Evolutionary conservation across 139 green algal species (phyloP), one percentile per base, ranked within the genome.

Genomic region (Tetraselmis chui): DNA sequence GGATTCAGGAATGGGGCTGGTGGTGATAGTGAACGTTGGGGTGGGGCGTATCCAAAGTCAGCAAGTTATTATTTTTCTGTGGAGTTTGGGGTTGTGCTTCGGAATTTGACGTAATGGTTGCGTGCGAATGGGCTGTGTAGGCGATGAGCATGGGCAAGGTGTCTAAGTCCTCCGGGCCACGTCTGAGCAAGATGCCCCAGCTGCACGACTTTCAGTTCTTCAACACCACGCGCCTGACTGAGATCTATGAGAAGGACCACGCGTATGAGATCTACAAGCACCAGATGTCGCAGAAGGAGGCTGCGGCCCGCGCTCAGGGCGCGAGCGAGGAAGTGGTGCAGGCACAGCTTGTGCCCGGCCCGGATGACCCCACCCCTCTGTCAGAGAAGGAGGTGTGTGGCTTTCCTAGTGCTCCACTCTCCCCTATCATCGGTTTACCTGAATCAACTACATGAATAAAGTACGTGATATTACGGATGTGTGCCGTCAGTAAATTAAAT

Each of bases 151-250:
- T 31, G 58, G 32, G 32, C 58, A 91, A 90, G 79, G 81, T 79
- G 2, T 31, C 45, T 31, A 92, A 91, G 59, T 32, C 84, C 24
- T 83, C 76, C 11, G 95, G 91, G 2, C 89, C 92, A 1, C 89
- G 94, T 23, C 84, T 98, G 80, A 91, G 93, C 77, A 96, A 97
- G 87, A 98, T 98, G 93, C 96, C 95, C 1, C 80, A 91, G 81
- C 87, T 97, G 82, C 89, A 95, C 80, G 97, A 99, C 87, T 99
- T 97, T 91, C 97, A 99, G 89, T 99, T 99, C 91, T 99, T 94
- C 91, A 90, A 99, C 86, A 88, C 83, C 24, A 58, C 30, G 59
- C 81, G 79, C 59, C 83, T 96, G 1, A 93, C 89, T 22, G 93
- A 95, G 88, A 88, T 99, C 74, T 98, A 94, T 79, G 93, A 98